phyloP scores from a whole-genome alignment of 2,329 filamentous ascomycete species.

The Apiospora pterosperma region DNA sequence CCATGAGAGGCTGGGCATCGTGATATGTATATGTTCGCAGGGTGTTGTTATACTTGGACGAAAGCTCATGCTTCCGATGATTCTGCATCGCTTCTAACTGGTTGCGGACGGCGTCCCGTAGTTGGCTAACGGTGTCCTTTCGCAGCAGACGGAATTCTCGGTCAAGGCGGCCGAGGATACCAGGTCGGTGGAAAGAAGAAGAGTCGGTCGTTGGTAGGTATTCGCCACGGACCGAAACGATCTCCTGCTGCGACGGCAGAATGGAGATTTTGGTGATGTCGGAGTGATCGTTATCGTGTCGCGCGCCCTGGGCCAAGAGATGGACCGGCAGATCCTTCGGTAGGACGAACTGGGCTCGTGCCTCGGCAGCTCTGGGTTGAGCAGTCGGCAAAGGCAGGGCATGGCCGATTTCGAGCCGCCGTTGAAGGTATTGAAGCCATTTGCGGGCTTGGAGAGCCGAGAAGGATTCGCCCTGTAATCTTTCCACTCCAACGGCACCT shows the following conservation, averaged over 20 bases:
- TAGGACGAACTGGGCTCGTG: slow-evolving; percentile 26
- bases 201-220: slow-evolving; percentile 41
- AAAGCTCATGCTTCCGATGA: too few relatives aligned
- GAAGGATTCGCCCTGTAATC: background rate
- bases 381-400: slow-evolving; percentile 7
- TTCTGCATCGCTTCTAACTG: slow-evolving; percentile 32
- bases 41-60: slow-evolving; percentile 19
- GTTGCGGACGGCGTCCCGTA: slow-evolving; percentile 44
- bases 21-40: slow-evolving; percentile 36
- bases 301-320: slow-evolving; percentile 26
- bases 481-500: background rate
- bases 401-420: slow-evolving; percentile 28
- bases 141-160: slow-evolving; percentile 53
- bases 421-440: slow-evolving; percentile 28
- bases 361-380: slow-evolving; percentile 7
- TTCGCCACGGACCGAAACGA: slow-evolving; percentile 37
- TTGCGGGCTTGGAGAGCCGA: slow-evolving; percentile 23
- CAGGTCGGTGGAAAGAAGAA: slow-evolving; percentile 34
- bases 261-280: slow-evolving; percentile 45
- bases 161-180: slow-evolving; percentile 47
- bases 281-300: slow-evolving; percentile 49
- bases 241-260: slow-evolving; percentile 46
- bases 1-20: slow-evolving; percentile 27
- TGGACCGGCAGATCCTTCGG: slow-evolving; percentile 29
- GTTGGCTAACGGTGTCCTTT: slow-evolving; percentile 51